Conservation (phyloP, 2,329 filamentous ascomycete species). For the Dryadomyces quercivorus region DNA sequence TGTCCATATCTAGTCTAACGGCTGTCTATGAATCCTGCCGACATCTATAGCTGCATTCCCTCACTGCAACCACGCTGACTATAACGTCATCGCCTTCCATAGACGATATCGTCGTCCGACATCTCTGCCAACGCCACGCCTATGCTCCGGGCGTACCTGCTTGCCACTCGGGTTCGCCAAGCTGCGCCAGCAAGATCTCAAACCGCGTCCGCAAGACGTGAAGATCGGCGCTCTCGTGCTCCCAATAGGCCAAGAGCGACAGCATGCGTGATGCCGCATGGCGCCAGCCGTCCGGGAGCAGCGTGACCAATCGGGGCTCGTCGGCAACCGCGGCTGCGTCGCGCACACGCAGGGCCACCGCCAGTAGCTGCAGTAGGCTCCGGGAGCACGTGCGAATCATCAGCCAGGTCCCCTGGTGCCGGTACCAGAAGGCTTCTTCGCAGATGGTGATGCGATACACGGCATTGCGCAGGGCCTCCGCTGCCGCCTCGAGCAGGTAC, state of each 20-base stretch:
- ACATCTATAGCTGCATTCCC: too few relatives aligned
- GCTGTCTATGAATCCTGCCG: too few relatives aligned
- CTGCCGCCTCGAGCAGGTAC: neutral
- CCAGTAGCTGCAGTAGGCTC: constrained; percentile 26
- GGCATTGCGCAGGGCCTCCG: neutral
- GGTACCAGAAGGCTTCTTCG: constrained; percentile 23
- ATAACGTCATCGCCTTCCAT: too few relatives aligned
- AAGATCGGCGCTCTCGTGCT: neutral
- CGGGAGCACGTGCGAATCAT: constrained; percentile 28
- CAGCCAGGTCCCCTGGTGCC: constrained; percentile 29
- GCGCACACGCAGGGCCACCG: constrained; percentile 6
- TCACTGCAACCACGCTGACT: too few relatives aligned
- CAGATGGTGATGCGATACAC: neutral
- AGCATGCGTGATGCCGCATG: neutral
- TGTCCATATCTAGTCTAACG: too few relatives aligned
- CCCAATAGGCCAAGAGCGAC: neutral
- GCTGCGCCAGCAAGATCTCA: neutral
- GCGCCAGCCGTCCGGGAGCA: constrained; percentile 1
- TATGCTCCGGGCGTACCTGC: neutral
- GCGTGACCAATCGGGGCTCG: neutral
- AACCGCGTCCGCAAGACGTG: neutral
- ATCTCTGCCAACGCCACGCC: too few relatives aligned
- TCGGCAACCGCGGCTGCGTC: neutral
- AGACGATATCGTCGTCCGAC: too few relatives aligned
- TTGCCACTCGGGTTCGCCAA: neutral